These are phyloP conservation scores for Phytophthora quininea DNA, from an alignment of 352 stramenopile species.

Conservation along the genomic window DNA sequence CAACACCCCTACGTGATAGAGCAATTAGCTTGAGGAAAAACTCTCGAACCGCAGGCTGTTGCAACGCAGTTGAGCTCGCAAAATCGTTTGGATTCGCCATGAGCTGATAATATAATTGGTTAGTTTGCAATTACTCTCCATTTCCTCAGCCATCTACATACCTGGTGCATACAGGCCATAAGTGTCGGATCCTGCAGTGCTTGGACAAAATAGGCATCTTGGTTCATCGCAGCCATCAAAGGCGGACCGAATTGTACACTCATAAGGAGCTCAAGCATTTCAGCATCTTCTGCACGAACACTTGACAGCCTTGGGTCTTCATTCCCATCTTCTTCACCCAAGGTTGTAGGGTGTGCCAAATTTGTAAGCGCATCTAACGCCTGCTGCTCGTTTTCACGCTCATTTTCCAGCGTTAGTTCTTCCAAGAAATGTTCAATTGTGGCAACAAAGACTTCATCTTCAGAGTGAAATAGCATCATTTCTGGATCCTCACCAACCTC, in stretches of 20 bases:
- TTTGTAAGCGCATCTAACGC: conserved; percentile 25
- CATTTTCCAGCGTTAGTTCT: conserved; percentile 23
- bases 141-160: conserved; percentile 20
- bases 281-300: conserved; percentile 22
- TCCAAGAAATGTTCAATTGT: conserved; percentile 45
- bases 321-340: conserved; percentile 33
- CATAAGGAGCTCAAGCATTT: conserved; percentile 51
- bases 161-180: conserved; percentile 71
- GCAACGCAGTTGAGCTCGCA: conserved; percentile 33
- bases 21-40: conserved; percentile 75
- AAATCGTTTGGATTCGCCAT: conserved; percentile 60
- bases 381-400: conserved; percentile 24
- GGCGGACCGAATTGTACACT: conserved; percentile 50
- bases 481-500: conserved; percentile 75
- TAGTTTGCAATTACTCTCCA: not conserved
- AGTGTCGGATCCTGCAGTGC: conserved; percentile 56
- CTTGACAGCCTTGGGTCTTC: conserved; percentile 2
- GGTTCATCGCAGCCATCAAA: conserved; percentile 66
- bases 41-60: conserved; percentile 46
- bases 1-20: conserved; percentile 62
- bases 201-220: conserved; percentile 60
- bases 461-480: conserved; percentile 68
- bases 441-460: conserved; percentile 50
- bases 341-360: conserved; percentile 16
- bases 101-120: conserved; percentile 37